These are phyloP conservation scores for Talaromyces rugulosus DNA, from an alignment of 2,329 filamentous ascomycete species.

Conservation along the genomic window DNA sequence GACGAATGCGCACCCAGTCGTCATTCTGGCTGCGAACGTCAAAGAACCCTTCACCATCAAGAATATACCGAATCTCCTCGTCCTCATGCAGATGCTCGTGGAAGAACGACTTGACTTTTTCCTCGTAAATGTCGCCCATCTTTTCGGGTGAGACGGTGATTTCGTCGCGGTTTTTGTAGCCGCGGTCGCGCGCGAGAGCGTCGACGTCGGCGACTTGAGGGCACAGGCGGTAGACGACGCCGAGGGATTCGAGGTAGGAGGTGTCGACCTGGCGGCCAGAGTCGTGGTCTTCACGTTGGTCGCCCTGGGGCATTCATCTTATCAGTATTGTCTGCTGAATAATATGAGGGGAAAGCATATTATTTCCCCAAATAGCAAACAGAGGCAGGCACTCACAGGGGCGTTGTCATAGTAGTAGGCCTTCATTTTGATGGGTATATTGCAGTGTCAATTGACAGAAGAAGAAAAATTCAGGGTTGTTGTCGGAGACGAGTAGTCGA, in stretches of 20 bases:
- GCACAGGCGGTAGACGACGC: constrained; percentile 73
- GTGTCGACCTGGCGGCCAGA: constrained; percentile 66
- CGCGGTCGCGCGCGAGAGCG: constrained; percentile 65
- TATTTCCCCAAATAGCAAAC: neutral
- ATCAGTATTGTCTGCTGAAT: constrained; percentile 3
- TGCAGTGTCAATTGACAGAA: neutral
- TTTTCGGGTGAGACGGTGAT: constrained; percentile 80
- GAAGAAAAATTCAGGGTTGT: neutral
- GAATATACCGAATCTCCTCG: constrained; percentile 94
- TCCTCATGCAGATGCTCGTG: constrained; percentile 95
- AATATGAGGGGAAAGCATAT: neutral
- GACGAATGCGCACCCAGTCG: constrained; percentile 79
- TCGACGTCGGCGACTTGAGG: constrained; percentile 65
- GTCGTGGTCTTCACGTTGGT: constrained; percentile 88
- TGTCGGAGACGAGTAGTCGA: neutral
- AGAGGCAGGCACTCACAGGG: constrained; percentile 42
- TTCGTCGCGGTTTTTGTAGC: constrained; percentile 93
- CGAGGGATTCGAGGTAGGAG: constrained; percentile 66
- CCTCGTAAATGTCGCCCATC: constrained; percentile 84
- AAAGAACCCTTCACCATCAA: constrained; percentile 85
- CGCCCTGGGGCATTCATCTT: constrained; percentile 57
- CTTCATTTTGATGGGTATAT: constrained; percentile 49
- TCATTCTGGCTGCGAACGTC: constrained; percentile 81
- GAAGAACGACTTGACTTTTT: constrained; percentile 93
- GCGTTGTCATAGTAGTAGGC: constrained; percentile 69